phyloP scores from a whole-genome alignment of 1,284 basidiomycete species.

The Xerocomus nothofagi region DNA sequence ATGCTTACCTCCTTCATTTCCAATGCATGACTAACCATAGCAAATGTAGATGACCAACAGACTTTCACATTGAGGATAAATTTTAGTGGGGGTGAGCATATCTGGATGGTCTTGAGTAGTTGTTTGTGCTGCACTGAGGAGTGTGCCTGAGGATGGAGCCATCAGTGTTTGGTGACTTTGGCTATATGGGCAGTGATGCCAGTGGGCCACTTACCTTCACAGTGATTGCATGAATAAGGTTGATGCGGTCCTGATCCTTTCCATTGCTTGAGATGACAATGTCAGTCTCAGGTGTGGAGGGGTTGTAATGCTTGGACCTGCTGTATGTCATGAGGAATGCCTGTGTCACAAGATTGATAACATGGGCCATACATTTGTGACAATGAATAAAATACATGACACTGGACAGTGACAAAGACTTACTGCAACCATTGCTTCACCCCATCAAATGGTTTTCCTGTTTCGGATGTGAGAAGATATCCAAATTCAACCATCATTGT shows the following conservation, averaged over 20 bases:
- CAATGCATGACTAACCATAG: slow-evolving; percentile 19
- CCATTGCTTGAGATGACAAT: not conserved
- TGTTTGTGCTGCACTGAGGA: slow-evolving; percentile 26
- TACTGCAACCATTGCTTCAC: not conserved
- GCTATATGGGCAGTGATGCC: too few relatives aligned
- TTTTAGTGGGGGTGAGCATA: slow-evolving; percentile 7
- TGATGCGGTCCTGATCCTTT: slow-evolving; percentile 15
- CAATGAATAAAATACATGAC: too few relatives aligned
- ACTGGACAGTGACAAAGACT: not conserved
- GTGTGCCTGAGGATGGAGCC: slow-evolving; percentile 11
- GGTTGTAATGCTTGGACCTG: slow-evolving; percentile 6
- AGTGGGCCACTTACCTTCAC: slow-evolving; percentile 12
- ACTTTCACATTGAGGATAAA: slow-evolving; percentile 28
- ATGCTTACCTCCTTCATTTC: slow-evolving; percentile 11
- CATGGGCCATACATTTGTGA: slow-evolving; percentile 3
- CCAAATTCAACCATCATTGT: slow-evolving; percentile 6
- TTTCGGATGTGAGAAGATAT: not conserved
- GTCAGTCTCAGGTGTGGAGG: not conserved
- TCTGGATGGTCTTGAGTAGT: slow-evolving; percentile 21
- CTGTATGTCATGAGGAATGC: not conserved
- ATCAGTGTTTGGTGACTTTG: not conserved
- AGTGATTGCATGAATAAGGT: slow-evolving; percentile 18
- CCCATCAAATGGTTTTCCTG: not conserved
- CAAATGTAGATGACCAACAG: slow-evolving; percentile 24
- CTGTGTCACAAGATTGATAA: slow-evolving; percentile 5